Evolutionary conservation across 257 asterid genomes (phyloP), one percentile per base, ranked within the genome.

Genomic region (Asclepias syriaca): DNA sequence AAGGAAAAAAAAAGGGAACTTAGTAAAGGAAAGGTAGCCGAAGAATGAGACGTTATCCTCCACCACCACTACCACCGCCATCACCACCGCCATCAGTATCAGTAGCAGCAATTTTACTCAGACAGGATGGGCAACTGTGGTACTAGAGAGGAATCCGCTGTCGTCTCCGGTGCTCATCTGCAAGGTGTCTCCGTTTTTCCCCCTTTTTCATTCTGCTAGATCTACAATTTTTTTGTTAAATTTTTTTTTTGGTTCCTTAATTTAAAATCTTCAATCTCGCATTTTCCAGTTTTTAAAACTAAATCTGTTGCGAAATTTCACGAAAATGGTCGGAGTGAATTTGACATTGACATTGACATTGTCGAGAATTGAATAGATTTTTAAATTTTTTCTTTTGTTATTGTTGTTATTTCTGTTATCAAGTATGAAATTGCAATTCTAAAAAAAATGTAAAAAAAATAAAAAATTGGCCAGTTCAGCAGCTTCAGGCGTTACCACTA

Each of bases 101-200:
- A 40, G 46, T 7, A 46, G 60, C 22, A 46, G 27, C 45, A 15
- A 34, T 24, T 10, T 19, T 24, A 45, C 18, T 14, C 6, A 3
- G 9, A 8, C 45, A 54, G 50, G 68, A 95, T 95, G 99, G 98
- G 99, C 65, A 95, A 95, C 77, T 94, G 98, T 86, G 99, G 99
- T 75, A 94, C 98, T 88, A 85, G 98, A 72, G 98, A 94, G 74
- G 99, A 95, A 77, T 87, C 99, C 29, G 86, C 97, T 80, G 98
- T 88, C 74, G 87, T 95, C 75, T 78, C 97, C 66, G 90, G 93
- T 63, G 98, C 98, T 73, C 98, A 92, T 73, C 90, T 85, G 69
- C 99, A 90, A 91, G 96, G 95, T 86, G 15, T 51, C 19, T 65
- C 58, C 46, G 24, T 57, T 37, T 48, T 73, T 29, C 39, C 66